Evolutionary conservation across 345 rosid species (phyloP), one percentile per base, ranked within the genome.

Genomic region (Lumnitzera racemosa): DNA sequence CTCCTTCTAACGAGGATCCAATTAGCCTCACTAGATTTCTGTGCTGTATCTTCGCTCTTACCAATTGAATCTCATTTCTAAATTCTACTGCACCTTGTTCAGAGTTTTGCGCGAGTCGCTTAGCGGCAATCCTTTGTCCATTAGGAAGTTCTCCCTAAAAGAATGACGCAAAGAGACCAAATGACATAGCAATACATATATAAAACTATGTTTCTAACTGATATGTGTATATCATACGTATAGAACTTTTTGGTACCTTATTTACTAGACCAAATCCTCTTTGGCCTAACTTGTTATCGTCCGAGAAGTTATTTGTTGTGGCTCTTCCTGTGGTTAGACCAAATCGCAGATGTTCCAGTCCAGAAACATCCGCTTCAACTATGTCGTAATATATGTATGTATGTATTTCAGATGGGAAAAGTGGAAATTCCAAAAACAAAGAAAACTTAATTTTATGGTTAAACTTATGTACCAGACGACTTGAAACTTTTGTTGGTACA

Each of bases 261-360:
- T 72, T 79, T 59, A 83, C 83, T 10, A 57, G 55, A 15, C 88
- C 88, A 59, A 80, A 80, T 23, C 88, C 88, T 4, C 88, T 85
- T 66, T 75, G 69, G 1, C 88, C 88, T n/a, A 84, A 53, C 61
- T 74, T 79, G 24, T 79, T 75, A 3, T 53, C 49, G 31, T 56
- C 47, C 3, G 84, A 69, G 41, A 81, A 84, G 12, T 67, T 61
- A 8, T 74, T 36, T 2, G 77, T 73, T 24, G 84, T 82, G n/a
- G 16, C 58, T 17, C 59, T 27, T 24, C 73, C 60, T 11, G 49
- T 48, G 13, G 16, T 49, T 47, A 63, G 54, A 27, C 4, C 10
- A 29, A 63, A 63, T 27, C 48, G 67, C 54, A n/a, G 55, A 47
- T 58, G 24, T 4, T 63, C 60, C 23, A 63, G 61, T n/a, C 55